A percentile compares a stretch with the other conserved stretches of the same genome.
phyloP scores from a whole-genome alignment of 345 rosid species.

The Arabis hirsuta region DNA sequence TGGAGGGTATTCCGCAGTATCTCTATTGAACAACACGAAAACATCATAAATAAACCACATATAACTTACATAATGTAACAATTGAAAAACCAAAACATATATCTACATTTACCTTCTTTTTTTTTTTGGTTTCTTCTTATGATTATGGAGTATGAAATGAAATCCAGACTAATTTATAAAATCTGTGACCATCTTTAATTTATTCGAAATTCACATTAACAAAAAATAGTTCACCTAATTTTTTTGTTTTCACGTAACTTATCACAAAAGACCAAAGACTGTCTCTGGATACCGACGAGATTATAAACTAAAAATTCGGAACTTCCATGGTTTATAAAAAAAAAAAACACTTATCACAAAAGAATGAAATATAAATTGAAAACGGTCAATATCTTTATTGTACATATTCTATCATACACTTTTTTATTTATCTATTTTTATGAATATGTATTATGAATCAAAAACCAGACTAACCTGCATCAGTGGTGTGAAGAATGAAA shows the following conservation, averaged over 20 bases:
- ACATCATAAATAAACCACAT: neutral
- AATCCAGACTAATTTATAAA: neutral
- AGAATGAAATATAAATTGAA: neutral
- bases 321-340: too few species aligned
- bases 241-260: too few species aligned
- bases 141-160: neutral
- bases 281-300: too few species aligned
- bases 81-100: neutral
- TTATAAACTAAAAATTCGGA: too few species aligned
- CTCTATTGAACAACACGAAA: slow-evolving; percentile 49
- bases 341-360: too few species aligned
- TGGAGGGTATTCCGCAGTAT: slow-evolving; percentile 85
- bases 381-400: neutral
- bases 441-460: neutral
- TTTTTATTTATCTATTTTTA: neutral
- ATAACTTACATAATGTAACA: neutral
- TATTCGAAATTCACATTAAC: neutral
- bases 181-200: neutral
- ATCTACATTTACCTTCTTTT: neutral
- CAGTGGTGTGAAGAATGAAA: too few species aligned
- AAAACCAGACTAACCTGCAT: neutral
- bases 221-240: neutral
- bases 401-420: neutral
- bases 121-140: neutral
- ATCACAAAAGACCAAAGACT: neutral